Percentiles rank a stretch among this genome's conserved stretches.
Evolutionary conservation across 2,329 filamentous ascomycete species (phyloP).

Genomic region (Rutstroemia sydowiana): DNA sequence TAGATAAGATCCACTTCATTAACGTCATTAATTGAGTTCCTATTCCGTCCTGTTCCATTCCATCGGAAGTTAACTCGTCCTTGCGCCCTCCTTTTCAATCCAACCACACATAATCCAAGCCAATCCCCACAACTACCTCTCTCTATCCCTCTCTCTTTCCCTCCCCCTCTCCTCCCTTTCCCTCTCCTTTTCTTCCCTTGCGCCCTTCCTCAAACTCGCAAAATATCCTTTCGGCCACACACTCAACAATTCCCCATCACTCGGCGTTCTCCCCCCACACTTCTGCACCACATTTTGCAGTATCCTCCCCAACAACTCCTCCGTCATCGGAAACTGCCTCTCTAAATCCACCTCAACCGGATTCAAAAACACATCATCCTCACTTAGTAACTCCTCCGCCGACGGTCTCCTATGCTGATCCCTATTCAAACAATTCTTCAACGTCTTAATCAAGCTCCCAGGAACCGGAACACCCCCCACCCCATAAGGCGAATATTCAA

Average conservation of each 20-base stretch:
- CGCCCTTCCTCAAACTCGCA: conserved; percentile 41
- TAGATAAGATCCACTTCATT: background rate
- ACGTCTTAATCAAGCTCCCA: conserved; percentile 49
- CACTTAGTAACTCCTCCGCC: conserved; percentile 52
- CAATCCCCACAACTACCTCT: background rate
- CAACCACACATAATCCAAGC: background rate
- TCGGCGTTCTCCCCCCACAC: conserved; percentile 47
- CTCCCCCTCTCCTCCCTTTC: conserved; percentile 31
- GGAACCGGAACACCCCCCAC: conserved; percentile 59
- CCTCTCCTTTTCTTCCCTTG: no score
- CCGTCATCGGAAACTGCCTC: conserved; percentile 48
- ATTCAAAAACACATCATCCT: conserved; percentile 56
- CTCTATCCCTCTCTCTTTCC: conserved; percentile 12
- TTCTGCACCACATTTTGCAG: conserved; percentile 55
- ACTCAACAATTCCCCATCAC: conserved; percentile 46
- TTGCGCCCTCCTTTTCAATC: background rate
- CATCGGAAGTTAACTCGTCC: background rate
- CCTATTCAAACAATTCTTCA: conserved; percentile 55
- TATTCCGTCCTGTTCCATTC: background rate
- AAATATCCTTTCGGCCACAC: conserved; percentile 57
- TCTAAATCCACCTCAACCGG: conserved; percentile 48
- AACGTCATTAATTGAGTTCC: background rate
- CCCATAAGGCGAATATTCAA: conserved; percentile 64
- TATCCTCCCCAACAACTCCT: conserved; percentile 54
- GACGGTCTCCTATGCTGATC: conserved; percentile 57